Evolutionary conservation across 2,329 filamentous ascomycete species (phyloP).

Genomic region (Nemania sp.): DNA sequence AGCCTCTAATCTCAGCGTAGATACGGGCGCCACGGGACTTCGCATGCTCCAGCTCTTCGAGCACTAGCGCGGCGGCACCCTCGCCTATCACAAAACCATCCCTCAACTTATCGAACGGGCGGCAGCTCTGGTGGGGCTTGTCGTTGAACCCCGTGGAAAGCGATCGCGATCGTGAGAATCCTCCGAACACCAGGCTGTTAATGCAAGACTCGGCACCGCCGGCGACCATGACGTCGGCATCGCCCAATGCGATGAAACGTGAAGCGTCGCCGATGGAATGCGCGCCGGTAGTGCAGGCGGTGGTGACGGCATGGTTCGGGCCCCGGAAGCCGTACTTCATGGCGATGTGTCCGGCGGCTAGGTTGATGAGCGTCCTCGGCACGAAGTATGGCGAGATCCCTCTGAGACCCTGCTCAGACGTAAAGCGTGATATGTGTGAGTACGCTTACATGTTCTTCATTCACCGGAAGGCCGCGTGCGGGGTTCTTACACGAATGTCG

Average conservation of each 20-base stretch:
- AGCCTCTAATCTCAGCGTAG: constrained; percentile 87
- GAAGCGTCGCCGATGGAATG: constrained; percentile 94
- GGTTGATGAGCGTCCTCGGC: constrained; percentile 89
- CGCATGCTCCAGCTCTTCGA: constrained; percentile 92
- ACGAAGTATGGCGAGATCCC: constrained; percentile 95
- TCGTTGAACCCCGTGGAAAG: constrained; percentile 82
- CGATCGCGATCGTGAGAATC: constrained; percentile 86
- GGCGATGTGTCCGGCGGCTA: constrained; percentile 91
- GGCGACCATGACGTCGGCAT: constrained; percentile 95
- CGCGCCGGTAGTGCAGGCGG: constrained; percentile 93
- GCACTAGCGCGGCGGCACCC: constrained; percentile 82
- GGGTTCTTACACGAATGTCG: constrained; percentile 65
- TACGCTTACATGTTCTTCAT: neutral
- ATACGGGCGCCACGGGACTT: constrained; percentile 76
- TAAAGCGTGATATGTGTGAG: constrained; percentile 11
- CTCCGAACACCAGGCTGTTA: constrained; percentile 88
- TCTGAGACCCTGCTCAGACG: constrained; percentile 71
- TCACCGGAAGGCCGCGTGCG: constrained; percentile 1
- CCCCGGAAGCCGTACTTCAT: constrained; percentile 90
- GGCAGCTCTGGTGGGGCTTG: constrained; percentile 69
- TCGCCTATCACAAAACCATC: constrained; percentile 92
- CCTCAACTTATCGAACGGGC: constrained; percentile 82
- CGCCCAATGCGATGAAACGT: constrained; percentile 88
- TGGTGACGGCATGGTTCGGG: constrained; percentile 90
- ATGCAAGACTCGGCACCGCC: constrained; percentile 95